Conservation (phyloP, 345 rosid species). For the Euclidium syriacum region DNA sequence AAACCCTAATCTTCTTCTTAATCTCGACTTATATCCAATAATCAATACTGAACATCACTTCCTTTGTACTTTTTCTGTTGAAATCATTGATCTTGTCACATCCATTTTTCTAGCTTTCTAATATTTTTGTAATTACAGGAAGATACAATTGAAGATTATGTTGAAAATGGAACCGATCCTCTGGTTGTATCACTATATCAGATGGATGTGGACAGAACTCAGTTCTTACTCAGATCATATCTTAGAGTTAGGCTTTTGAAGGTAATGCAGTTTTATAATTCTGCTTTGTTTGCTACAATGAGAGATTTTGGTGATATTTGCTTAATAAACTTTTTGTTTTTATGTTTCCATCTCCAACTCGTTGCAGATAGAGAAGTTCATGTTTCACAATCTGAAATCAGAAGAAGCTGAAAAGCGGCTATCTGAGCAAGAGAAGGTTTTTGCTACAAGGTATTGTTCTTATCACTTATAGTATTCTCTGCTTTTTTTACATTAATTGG, state of each 20-base stretch:
- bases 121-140: constrained; percentile 14
- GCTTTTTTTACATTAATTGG: background rate
- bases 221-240: constrained; percentile 81
- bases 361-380: constrained; percentile 69
- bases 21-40: background rate
- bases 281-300: background rate
- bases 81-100: background rate
- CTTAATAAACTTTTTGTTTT: background rate
- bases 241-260: constrained; percentile 80
- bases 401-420: constrained; percentile 48
- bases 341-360: background rate
- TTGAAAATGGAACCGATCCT: constrained; percentile 40
- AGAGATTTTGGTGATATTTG: too few species aligned
- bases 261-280: constrained; percentile 33
- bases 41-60: background rate
- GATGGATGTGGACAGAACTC: constrained; percentile 81
- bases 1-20: too few species aligned
- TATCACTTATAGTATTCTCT: background rate
- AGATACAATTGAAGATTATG: constrained; percentile 28
- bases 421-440: constrained; percentile 54
- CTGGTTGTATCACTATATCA: constrained; percentile 73
- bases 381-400: constrained; percentile 54
- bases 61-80: background rate
- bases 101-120: background rate
- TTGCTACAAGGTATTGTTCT: constrained; percentile 53